Conservation (phyloP, 768 basidiomycete species). For the Lactarius tabidus region DNA sequence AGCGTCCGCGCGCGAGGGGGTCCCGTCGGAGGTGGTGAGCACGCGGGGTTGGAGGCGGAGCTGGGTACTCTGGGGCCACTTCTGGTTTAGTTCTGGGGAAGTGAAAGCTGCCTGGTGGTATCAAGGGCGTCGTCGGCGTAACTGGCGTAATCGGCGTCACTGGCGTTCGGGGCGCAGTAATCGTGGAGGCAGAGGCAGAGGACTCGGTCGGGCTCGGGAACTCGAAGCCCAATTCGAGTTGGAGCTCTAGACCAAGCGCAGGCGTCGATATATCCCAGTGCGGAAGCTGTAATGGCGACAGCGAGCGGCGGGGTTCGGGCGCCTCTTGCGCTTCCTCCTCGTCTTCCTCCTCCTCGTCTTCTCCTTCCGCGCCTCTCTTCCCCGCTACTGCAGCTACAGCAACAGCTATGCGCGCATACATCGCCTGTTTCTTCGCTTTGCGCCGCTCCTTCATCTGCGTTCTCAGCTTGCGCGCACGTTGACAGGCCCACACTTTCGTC, state of each 20-base stretch:
- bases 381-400: neutral
- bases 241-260: neutral
- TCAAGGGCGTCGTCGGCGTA: conserved; percentile 3
- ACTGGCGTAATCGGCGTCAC: neutral
- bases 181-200: neutral
- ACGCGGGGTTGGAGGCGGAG: neutral
- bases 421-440: neutral
- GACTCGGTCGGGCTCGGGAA: conserved; percentile 13
- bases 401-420: conserved; percentile 1
- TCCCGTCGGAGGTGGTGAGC: neutral
- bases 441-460: conserved; percentile 6
- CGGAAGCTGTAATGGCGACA: neutral
- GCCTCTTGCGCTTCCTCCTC: neutral
- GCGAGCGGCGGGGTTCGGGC: neutral
- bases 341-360: conserved; percentile 1
- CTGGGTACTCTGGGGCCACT: neutral
- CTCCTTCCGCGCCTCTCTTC: neutral
- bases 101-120: neutral
- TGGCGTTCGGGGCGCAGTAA: neutral
- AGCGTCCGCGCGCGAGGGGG: conserved; percentile 3
- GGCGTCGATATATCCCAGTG: neutral
- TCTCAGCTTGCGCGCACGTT: conserved; percentile 7
- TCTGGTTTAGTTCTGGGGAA: neutral
- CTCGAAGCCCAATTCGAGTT: neutral
- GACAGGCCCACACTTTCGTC: conserved; percentile 9